Conservation (phyloP, 441 rosid species). For the Erodium trifolium region DNA sequence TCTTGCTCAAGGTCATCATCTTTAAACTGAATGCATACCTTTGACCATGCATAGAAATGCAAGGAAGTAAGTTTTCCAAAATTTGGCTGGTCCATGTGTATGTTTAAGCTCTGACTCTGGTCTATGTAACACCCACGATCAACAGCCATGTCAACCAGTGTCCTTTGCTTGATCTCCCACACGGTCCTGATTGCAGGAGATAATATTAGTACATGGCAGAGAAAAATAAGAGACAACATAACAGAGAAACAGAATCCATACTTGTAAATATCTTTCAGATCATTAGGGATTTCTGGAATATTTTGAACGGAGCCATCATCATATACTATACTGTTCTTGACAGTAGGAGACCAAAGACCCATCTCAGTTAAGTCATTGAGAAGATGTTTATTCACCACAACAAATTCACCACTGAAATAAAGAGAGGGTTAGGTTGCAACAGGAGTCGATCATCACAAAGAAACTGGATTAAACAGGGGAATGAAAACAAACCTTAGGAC, state of each 20-base stretch:
- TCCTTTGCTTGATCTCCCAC: conserved; percentile 94
- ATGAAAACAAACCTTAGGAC: conserved; percentile 50
- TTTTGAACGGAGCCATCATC: conserved; percentile 71
- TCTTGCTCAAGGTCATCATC: too few species aligned
- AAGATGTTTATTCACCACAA: conserved; percentile 92
- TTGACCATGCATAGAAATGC: conserved; percentile 78
- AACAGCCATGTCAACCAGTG: conserved; percentile 82
- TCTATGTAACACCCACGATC: conserved; percentile 87
- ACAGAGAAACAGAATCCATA: conserved; percentile 21
- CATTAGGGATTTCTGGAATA: conserved; percentile 60
- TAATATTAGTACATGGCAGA: background rate
- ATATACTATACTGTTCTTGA: conserved; percentile 64
- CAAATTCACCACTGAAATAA: conserved; percentile 69
- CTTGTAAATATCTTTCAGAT: conserved; percentile 71
- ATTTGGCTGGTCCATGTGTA: conserved; percentile 86
- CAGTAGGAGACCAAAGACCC: conserved; percentile 71
- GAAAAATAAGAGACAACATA: background rate
- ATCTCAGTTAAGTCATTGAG: conserved; percentile 81
- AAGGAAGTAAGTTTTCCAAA: conserved; percentile 74
- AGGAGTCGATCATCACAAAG: background rate
- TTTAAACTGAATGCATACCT: conserved; percentile 33
- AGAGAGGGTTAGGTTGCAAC: background rate
- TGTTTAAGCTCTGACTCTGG: conserved; percentile 87
- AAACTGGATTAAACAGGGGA: background rate
- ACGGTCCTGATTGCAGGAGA: conserved; percentile 49